Percentiles rank a stretch among this genome's conserved stretches.
Evolutionary conservation across 768 basidiomycete species (phyloP).

Genomic region (Clitopilus hobsonii): DNA sequence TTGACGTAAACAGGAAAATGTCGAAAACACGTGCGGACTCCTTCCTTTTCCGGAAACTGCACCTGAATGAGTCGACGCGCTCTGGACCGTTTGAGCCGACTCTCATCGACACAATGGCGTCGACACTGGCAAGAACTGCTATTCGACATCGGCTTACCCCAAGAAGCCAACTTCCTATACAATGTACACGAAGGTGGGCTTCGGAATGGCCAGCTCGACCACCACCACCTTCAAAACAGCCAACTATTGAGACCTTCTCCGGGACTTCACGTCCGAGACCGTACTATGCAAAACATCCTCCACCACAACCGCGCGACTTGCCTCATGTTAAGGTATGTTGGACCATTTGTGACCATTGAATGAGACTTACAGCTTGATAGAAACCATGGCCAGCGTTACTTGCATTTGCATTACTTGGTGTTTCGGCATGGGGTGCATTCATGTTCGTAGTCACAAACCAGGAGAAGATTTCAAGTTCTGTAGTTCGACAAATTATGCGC

Average conservation of each 20-base stretch:
- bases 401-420: slow-evolving; percentile 44
- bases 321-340: slow-evolving; percentile 27
- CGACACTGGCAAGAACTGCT: slow-evolving; percentile 3
- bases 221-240: slow-evolving; percentile 15
- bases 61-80: neutral
- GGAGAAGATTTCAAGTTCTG: slow-evolving; percentile 73
- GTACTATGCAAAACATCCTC: slow-evolving; percentile 26
- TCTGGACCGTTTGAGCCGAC: neutral
- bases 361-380: slow-evolving; percentile 16
- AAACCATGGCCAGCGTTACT: slow-evolving; percentile 57
- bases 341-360: neutral
- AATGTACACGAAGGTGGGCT: slow-evolving; percentile 6
- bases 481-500: slow-evolving; percentile 61
- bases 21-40: neutral
- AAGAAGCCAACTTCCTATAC: neutral
- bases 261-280: slow-evolving; percentile 31
- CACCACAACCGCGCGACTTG: slow-evolving; percentile 23
- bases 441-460: slow-evolving; percentile 69
- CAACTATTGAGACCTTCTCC: slow-evolving; percentile 18
- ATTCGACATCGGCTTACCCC: neutral
- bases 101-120: slow-evolving; percentile 1
- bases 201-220: slow-evolving; percentile 11
- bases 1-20: neutral
- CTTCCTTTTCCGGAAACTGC: neutral
- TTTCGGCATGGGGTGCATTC: slow-evolving; percentile 65